Evolutionary conservation across 192 early-diverging fungal species (phyloP).

Genomic region (Mortierella claussenii): DNA sequence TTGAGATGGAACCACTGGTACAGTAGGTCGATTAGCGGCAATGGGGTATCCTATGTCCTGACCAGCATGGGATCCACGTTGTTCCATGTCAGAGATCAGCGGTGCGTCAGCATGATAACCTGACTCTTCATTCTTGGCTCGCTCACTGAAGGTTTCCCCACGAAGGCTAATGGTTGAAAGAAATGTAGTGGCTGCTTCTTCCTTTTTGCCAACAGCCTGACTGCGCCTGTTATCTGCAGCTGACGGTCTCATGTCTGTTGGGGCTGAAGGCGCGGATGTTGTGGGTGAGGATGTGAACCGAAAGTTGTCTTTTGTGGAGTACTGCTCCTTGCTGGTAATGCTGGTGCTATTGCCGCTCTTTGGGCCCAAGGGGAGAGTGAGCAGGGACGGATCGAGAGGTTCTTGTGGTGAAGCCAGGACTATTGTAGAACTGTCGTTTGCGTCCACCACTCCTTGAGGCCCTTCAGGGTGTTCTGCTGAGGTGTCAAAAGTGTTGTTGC

Average conservation of each 20-base stretch:
- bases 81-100: too few relatives aligned
- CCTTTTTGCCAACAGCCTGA: conserved; percentile 16
- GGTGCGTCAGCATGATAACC: neutral
- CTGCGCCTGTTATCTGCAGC: conserved; percentile 8
- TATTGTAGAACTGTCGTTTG: too few relatives aligned
- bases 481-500: neutral
- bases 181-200: conserved; percentile 24
- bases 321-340: neutral
- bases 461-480: neutral
- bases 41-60: neutral
- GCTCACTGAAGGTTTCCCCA: conserved; percentile 2
- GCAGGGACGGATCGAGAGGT: neutral
- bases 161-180: conserved; percentile 29
- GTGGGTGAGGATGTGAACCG: neutral
- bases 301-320: too few relatives aligned
- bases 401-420: too few relatives aligned
- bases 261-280: neutral
- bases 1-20: neutral
- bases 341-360: neutral
- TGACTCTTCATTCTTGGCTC: neutral
- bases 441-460: neutral
- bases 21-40: neutral
- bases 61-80: too few relatives aligned
- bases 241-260: neutral
- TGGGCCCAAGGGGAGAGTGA: neutral